A percentile compares a stretch with the other conserved stretches of the same genome.
Conservation (phyloP, 2,329 filamentous ascomycete genomes). For the Coniella lustricola region DNA sequence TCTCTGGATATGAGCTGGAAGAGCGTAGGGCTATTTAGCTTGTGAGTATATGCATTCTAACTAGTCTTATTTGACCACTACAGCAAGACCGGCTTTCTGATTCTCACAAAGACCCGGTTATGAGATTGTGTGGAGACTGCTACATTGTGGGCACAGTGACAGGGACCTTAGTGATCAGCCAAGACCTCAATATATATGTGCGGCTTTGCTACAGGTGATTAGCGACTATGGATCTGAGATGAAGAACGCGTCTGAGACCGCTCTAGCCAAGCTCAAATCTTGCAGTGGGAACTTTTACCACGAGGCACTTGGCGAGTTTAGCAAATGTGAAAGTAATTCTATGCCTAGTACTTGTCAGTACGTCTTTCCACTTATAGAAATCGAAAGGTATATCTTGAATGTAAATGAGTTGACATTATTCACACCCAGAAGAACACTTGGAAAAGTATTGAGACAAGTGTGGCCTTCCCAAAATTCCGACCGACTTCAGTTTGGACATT, state of each 20-base stretch:
- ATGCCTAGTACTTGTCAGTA: no score
- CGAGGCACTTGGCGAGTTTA: constrained; percentile 21
- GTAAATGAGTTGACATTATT: background rate
- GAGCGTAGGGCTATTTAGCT: constrained; percentile 30
- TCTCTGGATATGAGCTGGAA: constrained; percentile 34
- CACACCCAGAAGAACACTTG: constrained; percentile 5
- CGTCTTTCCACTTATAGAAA: no score
- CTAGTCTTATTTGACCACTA: background rate
- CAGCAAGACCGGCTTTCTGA: background rate
- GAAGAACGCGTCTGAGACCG: constrained; percentile 25
- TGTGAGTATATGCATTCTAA: constrained; percentile 19
- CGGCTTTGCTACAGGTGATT: constrained; percentile 28
- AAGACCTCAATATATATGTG: constrained; percentile 32
- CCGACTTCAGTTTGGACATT: constrained; percentile 38
- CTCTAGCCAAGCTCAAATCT: constrained; percentile 5
- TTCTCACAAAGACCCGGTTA: constrained; percentile 20
- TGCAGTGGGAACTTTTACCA: constrained; percentile 27
- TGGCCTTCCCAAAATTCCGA: constrained; percentile 30
- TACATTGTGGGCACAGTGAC: constrained; percentile 42
- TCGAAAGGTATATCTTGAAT: background rate
- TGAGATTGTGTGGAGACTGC: constrained; percentile 40
- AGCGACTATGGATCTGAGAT: constrained; percentile 26
- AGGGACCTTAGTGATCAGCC: constrained; percentile 34
- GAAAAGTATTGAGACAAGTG: constrained; percentile 25
- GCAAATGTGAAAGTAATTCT: no score